phyloP scores from a whole-genome alignment of 2,329 filamentous ascomycete species.

The Coniochaeta sp. region DNA sequence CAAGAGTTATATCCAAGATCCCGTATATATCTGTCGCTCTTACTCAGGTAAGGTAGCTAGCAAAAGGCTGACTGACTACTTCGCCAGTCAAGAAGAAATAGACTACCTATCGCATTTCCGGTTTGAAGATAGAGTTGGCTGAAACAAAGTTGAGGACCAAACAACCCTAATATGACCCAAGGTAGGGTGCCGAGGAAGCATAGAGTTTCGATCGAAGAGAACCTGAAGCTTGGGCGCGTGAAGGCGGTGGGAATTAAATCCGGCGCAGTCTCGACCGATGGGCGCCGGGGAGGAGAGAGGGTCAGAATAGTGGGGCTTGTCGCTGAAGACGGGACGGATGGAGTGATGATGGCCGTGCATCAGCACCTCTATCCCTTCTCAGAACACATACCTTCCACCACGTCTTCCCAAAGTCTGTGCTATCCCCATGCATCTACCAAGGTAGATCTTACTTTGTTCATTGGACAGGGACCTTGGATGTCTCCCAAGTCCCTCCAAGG shows the following conservation, averaged over 20 bases:
- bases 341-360: not conserved
- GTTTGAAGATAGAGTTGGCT: not conserved
- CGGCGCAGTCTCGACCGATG: not conserved
- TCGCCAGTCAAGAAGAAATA: not conserved
- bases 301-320: not conserved
- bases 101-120: not conserved
- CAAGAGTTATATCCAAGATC: conserved; percentile 3
- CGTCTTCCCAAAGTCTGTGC: not conserved
- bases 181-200: not conserved
- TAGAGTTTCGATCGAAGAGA: not conserved
- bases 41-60: not conserved
- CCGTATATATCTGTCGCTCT: too few relatives aligned
- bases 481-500: not conserved
- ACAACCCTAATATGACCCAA: too few relatives aligned
- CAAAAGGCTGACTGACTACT: not conserved
- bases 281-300: not conserved
- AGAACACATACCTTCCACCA: not conserved
- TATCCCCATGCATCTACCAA: too few relatives aligned
- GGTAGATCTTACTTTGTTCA: too few relatives aligned
- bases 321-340: not conserved
- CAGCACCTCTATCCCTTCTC: not conserved
- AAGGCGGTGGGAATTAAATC: not conserved
- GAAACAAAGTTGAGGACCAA: too few relatives aligned
- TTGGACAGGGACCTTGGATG: not conserved
- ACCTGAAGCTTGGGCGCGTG: not conserved